phyloP scores from a whole-genome alignment of 352 stramenopile genomes.

The Phytophthora palmivora region DNA sequence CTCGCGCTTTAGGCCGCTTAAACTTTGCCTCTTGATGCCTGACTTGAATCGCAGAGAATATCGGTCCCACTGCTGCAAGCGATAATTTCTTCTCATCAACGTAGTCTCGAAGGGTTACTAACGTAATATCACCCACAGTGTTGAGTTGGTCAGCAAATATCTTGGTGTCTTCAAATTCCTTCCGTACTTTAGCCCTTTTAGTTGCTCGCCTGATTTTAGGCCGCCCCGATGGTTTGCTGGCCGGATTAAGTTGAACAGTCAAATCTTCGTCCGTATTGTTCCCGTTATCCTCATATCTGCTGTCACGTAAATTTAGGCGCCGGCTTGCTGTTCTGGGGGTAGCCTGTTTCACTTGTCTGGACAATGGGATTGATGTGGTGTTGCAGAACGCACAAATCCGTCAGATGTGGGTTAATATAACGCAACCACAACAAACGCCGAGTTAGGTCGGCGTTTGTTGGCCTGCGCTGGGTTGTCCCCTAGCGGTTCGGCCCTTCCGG shows the following conservation, averaged over 20 bases:
- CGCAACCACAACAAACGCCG: too few species aligned
- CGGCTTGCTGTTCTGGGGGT: too few species aligned
- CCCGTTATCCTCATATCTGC: not conserved
- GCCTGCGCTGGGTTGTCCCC: too few species aligned
- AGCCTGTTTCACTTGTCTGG: too few species aligned
- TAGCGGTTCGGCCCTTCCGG: too few species aligned
- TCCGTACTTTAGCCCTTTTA: constrained; percentile 8
- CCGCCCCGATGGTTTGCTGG: constrained; percentile 1
- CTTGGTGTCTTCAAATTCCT: constrained; percentile 10
- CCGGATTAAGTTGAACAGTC: not conserved
- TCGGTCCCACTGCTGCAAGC: not conserved
- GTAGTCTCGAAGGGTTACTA: constrained; percentile 3
- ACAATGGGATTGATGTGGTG: too few species aligned
- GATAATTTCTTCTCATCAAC: constrained; percentile 3
- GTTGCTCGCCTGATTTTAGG: not conserved
- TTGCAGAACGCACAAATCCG: too few species aligned
- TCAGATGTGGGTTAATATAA: too few species aligned
- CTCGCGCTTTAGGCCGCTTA: constrained; percentile 1
- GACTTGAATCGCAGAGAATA: not conserved
- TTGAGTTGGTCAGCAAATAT: not conserved
- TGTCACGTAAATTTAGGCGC: too few species aligned
- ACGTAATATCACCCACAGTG: not conserved
- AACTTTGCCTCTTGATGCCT: not conserved
- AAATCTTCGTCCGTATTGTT: not conserved
- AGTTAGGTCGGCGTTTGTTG: too few species aligned